Evolutionary conservation across 805 yeast species (phyloP), one percentile per base, ranked within the genome.

Genomic region (Priceomyces castillae): DNA sequence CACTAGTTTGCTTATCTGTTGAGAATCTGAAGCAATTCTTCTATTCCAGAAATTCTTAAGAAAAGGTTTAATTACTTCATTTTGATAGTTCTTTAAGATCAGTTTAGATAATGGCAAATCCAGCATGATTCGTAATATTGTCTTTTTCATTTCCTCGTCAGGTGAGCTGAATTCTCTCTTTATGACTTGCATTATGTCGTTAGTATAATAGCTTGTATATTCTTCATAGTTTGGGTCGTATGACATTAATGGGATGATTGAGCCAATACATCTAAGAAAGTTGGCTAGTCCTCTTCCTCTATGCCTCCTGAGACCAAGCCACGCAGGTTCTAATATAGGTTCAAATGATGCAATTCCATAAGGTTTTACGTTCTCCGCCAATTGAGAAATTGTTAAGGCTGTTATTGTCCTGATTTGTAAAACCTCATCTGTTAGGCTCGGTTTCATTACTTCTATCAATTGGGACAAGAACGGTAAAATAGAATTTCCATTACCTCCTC

Each of bases 261-360:
- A 77, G 0, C 95, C 96, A 18, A 90, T 69, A 40, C 95, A 86
- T 55, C 79, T 80, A 48, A 92, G 58, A 56, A 85, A 88, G 2
- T 88, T 80, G 0, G 96, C 85, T 40, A 90, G 69, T 0, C 82
- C 74, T 52, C 80, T 78, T 3, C 97, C 97, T 48, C 96, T 71
- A 49, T 86, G 94, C 31, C 74, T 74, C 37, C 80, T 75, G 18
- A 88, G 76, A 3, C 96, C 97, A 9, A 69, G 64, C 96, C 97
- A 90, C 4, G 88, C 65, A 0, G 89, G 86, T 43, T 86, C 92
- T 28, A 92, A 57, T 0, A 82, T 72, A 0, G 65, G 64, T 53
- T 90, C 95, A 59, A 92, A 90, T 0, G 92, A 80, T 53, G 88
- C 97, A 43, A 87, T 84, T 37, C 98, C 99, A 63, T 85, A 88